Percentiles rank a stretch among this genome's conserved stretches.
phyloP scores from a whole-genome alignment of 73 alveolate genomes.

The Paramecium primaurelia region DNA sequence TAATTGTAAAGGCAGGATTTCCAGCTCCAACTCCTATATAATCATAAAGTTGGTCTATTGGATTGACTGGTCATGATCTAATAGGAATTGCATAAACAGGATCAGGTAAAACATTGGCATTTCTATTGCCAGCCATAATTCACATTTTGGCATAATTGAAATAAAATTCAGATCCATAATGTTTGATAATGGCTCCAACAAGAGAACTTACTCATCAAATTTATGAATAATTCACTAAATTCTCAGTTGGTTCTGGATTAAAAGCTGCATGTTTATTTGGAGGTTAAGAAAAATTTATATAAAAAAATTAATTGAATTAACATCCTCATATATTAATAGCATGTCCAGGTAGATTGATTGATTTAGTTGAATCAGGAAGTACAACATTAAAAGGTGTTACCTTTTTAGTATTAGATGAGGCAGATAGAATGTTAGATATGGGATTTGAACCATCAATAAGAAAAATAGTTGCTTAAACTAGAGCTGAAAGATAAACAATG shows the following conservation, averaged over 20 bases:
- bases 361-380: constrained; percentile 72
- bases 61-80: constrained; percentile 75
- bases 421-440: constrained; percentile 94
- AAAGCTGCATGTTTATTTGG: constrained; percentile 85
- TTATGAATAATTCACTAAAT: constrained; percentile 76
- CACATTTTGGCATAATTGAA: constrained; percentile 63
- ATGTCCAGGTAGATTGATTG: constrained; percentile 91
- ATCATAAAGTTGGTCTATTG: constrained; percentile 56
- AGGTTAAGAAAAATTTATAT: constrained; percentile 80
- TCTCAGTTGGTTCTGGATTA: constrained; percentile 74
- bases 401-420: constrained; percentile 86
- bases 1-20: constrained; percentile 49
- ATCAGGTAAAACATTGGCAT: constrained; percentile 91
- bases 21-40: constrained; percentile 66
- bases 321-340: constrained; percentile 83
- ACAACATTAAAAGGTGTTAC: constrained; percentile 67
- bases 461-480: constrained; percentile 66
- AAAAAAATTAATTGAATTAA: constrained; percentile 65
- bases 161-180: constrained; percentile 68
- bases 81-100: constrained; percentile 92
- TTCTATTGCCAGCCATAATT: constrained; percentile 82
- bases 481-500: constrained; percentile 76
- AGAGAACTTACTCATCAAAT: constrained; percentile 87
- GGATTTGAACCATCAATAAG: constrained; percentile 85
- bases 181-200: constrained; percentile 86